phyloP scores from a whole-genome alignment of 306 rosid genomes.

The Potentilla sterilis region DNA sequence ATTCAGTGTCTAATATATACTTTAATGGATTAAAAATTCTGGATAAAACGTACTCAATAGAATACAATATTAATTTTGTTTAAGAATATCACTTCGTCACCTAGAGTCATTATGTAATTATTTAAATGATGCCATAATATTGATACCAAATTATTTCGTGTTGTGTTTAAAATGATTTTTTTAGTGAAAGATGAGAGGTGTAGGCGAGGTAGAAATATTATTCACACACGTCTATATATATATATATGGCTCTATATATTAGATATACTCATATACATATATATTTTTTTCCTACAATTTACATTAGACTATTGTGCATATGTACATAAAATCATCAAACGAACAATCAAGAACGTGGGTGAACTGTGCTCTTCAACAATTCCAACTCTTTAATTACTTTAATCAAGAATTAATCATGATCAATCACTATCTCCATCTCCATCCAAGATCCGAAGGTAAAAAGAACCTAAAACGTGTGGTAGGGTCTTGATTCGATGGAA shows the following conservation, averaged over 20 bases:
- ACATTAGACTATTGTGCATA: no score
- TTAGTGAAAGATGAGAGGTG: neutral
- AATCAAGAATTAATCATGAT: neutral
- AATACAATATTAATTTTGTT: neutral
- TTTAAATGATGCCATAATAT: neutral
- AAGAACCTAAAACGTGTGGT: conserved; percentile 18
- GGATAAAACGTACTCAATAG: neutral
- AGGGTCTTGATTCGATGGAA: conserved; percentile 17
- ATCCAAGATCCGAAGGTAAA: conserved; percentile 8
- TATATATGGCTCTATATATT: no score
- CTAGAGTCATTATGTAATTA: neutral
- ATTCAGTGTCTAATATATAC: neutral
- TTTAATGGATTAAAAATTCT: neutral
- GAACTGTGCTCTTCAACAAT: neutral
- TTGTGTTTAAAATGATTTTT: neutral
- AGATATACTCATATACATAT: no score
- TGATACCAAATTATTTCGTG: neutral
- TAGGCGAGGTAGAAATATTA: neutral
- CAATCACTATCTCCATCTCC: neutral
- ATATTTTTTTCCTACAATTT: no score
- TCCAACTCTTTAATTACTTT: neutral
- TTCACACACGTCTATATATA: no score
- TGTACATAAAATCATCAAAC: no score
- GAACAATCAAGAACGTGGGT: neutral
- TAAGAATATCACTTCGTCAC: neutral